These are phyloP conservation scores for Juglanconis sp. DNA, from an alignment of 2,329 filamentous ascomycete species.

Conservation along the genomic window DNA sequence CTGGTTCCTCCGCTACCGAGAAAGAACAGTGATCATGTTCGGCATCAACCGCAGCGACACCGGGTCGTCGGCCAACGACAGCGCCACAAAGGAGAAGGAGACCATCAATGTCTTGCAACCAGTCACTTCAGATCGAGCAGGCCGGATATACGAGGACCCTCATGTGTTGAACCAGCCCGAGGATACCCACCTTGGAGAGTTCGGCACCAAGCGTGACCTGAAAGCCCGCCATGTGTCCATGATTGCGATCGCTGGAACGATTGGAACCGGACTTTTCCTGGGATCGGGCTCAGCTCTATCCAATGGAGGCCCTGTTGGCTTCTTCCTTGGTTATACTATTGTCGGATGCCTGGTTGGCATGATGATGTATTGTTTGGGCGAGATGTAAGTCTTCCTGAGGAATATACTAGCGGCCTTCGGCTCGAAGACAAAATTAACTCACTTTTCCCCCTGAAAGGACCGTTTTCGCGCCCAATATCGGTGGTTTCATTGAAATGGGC, in stretches of 20 bases:
- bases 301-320: constrained; percentile 57
- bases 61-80: constrained; percentile 2
- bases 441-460: constrained; percentile 15
- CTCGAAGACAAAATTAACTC: not conserved
- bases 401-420: no score
- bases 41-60: constrained; percentile 10
- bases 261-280: constrained; percentile 51
- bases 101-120: constrained; percentile 2
- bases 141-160: constrained; percentile 12
- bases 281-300: constrained; percentile 59
- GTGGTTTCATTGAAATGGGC: constrained; percentile 25
- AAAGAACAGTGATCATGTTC: constrained; percentile 8
- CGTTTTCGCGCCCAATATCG: constrained; percentile 23
- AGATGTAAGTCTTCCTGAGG: constrained; percentile 40
- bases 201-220: constrained; percentile 18
- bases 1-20: not conserved
- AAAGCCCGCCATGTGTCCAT: constrained; percentile 25
- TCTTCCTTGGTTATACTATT: constrained; percentile 56
- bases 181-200: constrained; percentile 14
- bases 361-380: constrained; percentile 57
- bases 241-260: constrained; percentile 40
- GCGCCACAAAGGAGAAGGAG: constrained; percentile 15
- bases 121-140: not conserved
- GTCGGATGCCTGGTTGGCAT: constrained; percentile 56
- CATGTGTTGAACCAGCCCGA: constrained; percentile 8